phyloP scores from a whole-genome alignment of 2,329 filamentous ascomycete genomes.

The Kalaharituber pfeilii region DNA sequence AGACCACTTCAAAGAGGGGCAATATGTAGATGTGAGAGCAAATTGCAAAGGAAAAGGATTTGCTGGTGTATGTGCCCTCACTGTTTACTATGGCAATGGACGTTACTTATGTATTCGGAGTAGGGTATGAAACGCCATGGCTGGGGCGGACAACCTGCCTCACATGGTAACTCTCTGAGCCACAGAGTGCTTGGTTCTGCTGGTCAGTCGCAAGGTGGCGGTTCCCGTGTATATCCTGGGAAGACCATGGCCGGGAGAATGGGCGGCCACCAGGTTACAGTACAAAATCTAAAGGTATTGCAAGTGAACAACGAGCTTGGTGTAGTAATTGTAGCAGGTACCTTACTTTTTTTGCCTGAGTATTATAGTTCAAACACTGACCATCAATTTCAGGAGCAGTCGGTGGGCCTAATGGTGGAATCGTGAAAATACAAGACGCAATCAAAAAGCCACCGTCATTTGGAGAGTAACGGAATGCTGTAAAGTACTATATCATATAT shows the following conservation, averaged over 20 bases:
- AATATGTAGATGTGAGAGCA: conserved; percentile 72
- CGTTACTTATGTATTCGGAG: background rate
- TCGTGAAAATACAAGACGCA: conserved; percentile 76
- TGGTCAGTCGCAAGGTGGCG: conserved; percentile 77
- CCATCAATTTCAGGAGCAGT: conserved; percentile 57
- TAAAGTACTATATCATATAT: background rate
- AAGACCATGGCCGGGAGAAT: conserved; percentile 98
- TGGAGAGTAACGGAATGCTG: background rate
- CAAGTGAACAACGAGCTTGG: conserved; percentile 76
- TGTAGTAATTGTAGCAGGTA: conserved; percentile 71
- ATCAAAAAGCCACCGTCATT: conserved; percentile 14
- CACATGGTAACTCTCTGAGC: conserved; percentile 87
- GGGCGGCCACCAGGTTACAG: conserved; percentile 74
- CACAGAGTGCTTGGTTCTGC: conserved; percentile 83
- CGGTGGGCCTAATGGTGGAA: conserved; percentile 69
- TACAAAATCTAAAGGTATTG: conserved; percentile 80
- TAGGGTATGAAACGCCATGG: conserved; percentile 87
- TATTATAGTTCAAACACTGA: no score
- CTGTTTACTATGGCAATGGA: background rate
- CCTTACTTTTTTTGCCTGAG: no score
- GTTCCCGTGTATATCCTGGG: conserved; percentile 79
- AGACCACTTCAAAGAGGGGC: conserved; percentile 81
- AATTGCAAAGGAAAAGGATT: conserved; percentile 80
- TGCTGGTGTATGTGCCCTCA: conserved; percentile 42
- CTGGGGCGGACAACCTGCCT: conserved; percentile 72